These are phyloP conservation scores for Phlyctochytrium planicorne DNA, from an alignment of 192 early-diverging fungal genomes.

Conservation along the genomic window DNA sequence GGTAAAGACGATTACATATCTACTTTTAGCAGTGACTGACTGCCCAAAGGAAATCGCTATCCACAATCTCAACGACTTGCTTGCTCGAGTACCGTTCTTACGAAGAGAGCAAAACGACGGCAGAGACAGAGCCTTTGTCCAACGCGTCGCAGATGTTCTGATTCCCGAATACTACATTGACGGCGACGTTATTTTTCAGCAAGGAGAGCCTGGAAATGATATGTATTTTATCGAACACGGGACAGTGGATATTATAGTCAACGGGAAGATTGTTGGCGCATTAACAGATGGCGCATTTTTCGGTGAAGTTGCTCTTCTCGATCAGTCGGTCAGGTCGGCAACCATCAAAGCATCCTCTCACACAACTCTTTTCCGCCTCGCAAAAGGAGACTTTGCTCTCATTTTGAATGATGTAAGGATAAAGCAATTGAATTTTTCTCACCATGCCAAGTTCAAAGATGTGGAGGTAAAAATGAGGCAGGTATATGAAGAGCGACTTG, in stretches of 20 bases:
- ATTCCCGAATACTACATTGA: constrained; percentile 39
- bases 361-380: constrained; percentile 36
- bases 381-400: constrained; percentile 28
- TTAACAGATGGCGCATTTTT: constrained; percentile 42
- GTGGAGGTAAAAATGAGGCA: not conserved
- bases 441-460: constrained; percentile 4
- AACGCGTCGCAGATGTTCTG: constrained; percentile 39
- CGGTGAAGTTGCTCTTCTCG: constrained; percentile 50
- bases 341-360: constrained; percentile 36
- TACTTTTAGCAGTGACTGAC: not conserved
- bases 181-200: constrained; percentile 46
- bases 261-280: constrained; percentile 32
- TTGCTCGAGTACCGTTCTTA: constrained; percentile 49
- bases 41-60: constrained; percentile 43
- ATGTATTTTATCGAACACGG: constrained; percentile 57
- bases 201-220: constrained; percentile 41
- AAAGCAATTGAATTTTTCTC: not conserved
- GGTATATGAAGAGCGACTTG: constrained; percentile 7
- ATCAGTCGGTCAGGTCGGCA: constrained; percentile 41
- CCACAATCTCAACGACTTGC: constrained; percentile 45
- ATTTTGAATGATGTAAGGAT: constrained; percentile 34
- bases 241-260: constrained; percentile 43
- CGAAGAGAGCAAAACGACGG: constrained; percentile 42
- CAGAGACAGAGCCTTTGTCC: constrained; percentile 41
- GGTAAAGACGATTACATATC: constrained; percentile 9